Evolutionary conservation across 2,329 filamentous ascomycete species (phyloP).

Genomic region (Hymenoscyphus infarciens): DNA sequence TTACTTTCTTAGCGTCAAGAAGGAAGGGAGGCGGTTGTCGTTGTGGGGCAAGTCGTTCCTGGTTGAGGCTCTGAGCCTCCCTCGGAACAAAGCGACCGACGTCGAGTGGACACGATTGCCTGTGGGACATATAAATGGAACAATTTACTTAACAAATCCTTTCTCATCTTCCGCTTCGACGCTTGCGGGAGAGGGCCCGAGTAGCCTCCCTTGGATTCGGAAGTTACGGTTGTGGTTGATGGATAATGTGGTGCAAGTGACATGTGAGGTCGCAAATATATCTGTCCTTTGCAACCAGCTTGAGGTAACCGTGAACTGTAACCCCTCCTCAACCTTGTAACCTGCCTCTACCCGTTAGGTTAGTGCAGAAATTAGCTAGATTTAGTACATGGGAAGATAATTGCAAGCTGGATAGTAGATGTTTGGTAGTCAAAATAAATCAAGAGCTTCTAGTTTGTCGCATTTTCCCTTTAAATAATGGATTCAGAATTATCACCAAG

Average conservation of each 20-base stretch:
- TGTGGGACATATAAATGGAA: background rate
- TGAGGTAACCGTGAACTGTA: too few species aligned
- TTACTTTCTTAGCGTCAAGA: background rate
- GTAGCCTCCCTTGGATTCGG: constrained; percentile 6
- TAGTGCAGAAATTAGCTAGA: background rate
- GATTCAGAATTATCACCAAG: background rate
- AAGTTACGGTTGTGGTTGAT: background rate
- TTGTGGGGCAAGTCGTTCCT: background rate
- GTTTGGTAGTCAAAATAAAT: background rate
- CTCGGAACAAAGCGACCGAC: constrained; percentile 3
- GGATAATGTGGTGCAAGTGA: background rate
- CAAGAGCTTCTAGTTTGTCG: background rate
- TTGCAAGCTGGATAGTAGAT: too few species aligned
- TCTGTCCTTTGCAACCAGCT: constrained; percentile 6
- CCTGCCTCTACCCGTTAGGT: background rate
- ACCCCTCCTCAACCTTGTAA: background rate
- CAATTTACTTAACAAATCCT: background rate
- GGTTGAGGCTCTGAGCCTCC: constrained; percentile 4
- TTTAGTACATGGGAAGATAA: background rate
- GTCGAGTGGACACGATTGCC: constrained; percentile 1
- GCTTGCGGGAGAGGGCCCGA: background rate
- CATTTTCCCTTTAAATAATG: background rate
- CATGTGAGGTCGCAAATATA: background rate
- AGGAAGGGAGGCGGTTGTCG: background rate
- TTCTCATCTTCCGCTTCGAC: background rate